Evolutionary conservation across 768 basidiomycete species (phyloP), one percentile per base, ranked within the genome.

Genomic region (Leucogyrophana mollusca): DNA sequence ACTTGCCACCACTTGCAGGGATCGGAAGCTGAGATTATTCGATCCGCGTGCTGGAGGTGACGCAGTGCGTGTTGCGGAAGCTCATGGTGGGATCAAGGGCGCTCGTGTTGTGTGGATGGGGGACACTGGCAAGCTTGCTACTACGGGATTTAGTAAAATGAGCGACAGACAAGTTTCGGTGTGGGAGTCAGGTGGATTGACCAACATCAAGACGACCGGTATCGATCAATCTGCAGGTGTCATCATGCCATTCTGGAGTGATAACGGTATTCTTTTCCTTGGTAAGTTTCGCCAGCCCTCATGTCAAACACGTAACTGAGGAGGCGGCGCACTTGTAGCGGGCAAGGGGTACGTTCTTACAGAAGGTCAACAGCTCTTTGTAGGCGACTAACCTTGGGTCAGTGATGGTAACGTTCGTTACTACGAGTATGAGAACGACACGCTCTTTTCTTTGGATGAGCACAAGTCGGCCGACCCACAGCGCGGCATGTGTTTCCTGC

Each of bases 351-450:
- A 51, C 47, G 73, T 62, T 16, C n/a, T 30, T 34, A 17, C 18
- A 45, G 34, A 14, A 40, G 38, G 8, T 25, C 21, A 17, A 44
- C 1, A 1, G 21, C 38, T 21, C 40, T 44, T 22, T 18, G 13
- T 13, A 16, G 17, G 41, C 54, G 34, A 60, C 47, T 49, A 13
- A 9, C 32, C 13, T 47, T 24, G 17, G 40, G 45, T n/a, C 60
- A 90, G 92, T 33, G 95, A 99, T 59, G 95, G 95, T 22, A 99
- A 99, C 64, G 85, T 98, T 52, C 85, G 95, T n/a, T 95, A 91
- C 77, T 98, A 86, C 66, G 96, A 99, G 64, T 94, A 87, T 67
- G 94, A 96, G 57, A 80, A 78, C 24, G 94, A 97, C 68, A 74
- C 82, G 38, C 74, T 98, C 16, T 76, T 82, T 69, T 65, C 80